Evolutionary conservation across 192 early-diverging fungal genomes (phyloP), one percentile per base, ranked within the genome.

Genomic region (Backusella morwellensis): DNA sequence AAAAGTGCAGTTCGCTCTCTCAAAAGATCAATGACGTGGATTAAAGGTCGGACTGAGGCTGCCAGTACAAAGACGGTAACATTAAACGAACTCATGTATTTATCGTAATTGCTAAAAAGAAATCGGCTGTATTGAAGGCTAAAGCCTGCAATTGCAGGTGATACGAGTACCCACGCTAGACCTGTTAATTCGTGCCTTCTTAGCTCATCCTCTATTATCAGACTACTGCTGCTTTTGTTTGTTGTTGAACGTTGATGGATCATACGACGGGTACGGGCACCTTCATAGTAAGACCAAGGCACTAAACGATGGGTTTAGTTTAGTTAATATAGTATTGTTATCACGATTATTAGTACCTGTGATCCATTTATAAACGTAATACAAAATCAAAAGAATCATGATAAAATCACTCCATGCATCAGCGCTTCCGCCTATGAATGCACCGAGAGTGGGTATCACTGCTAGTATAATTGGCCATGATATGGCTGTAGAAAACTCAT

Each of bases 391-490:
- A 15, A 85, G 47, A 19, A 90, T 79, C 54, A 88, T 84, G 26
- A 90, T 72, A 41, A 90, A 87, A 77, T 90, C 89, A 56, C 86
- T 87, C 84, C 86, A 90, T 68, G 86, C 79, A 68, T 90, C 89
- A 9, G 87, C 85, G 73, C 85, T 88, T 26, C 89, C 89, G 75
- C 83, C 87, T 52, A 90, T 44, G 69, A 90, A 83, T 0, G 87
- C 86, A 14, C 89, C 89, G 8, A 90, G 74, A 0, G 89, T 85
- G 5, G 89, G 89, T 23, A 88, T 72, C n/a, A 90, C 78, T 21
- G 89, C 89, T 54, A 90, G 80, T 14, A 87, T 44, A 42, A 90
- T 90, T 2, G 89, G 89, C 89, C 89, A 91, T 75, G 83, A 86
- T 21, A 82, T 26, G 34, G 59, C 34, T 19, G 63, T 29, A 2